Evolutionary conservation across 1,139 yeast species (phyloP).

Genomic region (Meyerozyma athensensis): DNA sequence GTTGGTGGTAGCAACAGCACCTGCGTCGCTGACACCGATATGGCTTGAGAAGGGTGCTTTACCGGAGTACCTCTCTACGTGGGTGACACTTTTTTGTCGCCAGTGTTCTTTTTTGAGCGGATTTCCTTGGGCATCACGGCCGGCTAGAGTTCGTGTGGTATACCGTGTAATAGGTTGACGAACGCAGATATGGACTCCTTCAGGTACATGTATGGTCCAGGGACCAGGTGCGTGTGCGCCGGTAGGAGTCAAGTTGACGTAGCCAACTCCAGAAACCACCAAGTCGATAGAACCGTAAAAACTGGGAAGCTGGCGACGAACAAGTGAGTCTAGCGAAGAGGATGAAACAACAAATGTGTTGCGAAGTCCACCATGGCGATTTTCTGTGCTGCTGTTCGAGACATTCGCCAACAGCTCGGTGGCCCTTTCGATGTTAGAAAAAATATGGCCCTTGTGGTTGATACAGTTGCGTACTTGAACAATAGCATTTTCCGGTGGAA

Average conservation of each 20-base stretch:
- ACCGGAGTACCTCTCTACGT: slow-evolving; percentile 21
- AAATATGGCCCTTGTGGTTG: slow-evolving; percentile 23
- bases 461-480: slow-evolving; percentile 39
- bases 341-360: slow-evolving; percentile 30
- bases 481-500: slow-evolving; percentile 36
- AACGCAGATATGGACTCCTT: slow-evolving; percentile 25
- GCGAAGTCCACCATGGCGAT: slow-evolving; percentile 14
- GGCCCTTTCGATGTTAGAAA: slow-evolving; percentile 27
- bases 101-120: slow-evolving; percentile 22
- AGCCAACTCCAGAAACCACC: slow-evolving; percentile 67
- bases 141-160: slow-evolving; percentile 29
- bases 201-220: slow-evolving; percentile 29
- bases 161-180: slow-evolving; percentile 36
- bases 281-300: slow-evolving; percentile 64
- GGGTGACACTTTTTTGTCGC: slow-evolving; percentile 23
- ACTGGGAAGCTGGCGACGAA: slow-evolving; percentile 57
- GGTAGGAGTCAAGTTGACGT: slow-evolving; percentile 57
- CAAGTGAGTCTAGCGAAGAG: slow-evolving; percentile 27
- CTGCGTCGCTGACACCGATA: slow-evolving; percentile 15
- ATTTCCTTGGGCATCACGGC: slow-evolving; percentile 36
- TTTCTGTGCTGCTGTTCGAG: slow-evolving; percentile 11
- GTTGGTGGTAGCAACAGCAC: not conserved
- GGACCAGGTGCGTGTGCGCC: slow-evolving; percentile 37
- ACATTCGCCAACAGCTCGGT: slow-evolving; percentile 13
- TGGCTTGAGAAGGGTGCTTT: slow-evolving; percentile 24